Base-by-base conservation (phyloP, 345 rosid genomes). In the Psidium friedrichsthalianum region DNA sequence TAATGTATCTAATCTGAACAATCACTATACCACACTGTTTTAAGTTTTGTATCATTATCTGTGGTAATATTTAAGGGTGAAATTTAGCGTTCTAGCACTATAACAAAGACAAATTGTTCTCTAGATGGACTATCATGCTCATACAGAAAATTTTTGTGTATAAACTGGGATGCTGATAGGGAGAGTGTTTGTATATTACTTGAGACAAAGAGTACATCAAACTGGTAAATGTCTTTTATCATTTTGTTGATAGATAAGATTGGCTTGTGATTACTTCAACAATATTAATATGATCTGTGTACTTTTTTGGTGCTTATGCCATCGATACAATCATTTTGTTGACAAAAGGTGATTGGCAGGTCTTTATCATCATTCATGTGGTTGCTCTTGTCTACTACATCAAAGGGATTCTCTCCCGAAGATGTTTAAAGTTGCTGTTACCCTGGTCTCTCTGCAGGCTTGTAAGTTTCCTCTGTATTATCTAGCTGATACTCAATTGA, bases 401-500 rank as follows among this genome's bases (percentile, higher is more conserved):
- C 88, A 98, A 93, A 90, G 99, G 99, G 86, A 91, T 92, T 86
- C 98, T 98, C 85, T 91, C 99, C 97, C 97, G 44, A 94, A 89
- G 90, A 95, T 98, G 99, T 98, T 94, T 90, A 96, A 93, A 93
- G 94, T 95, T 57, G 99, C 97, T 55, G 99, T 95, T 82, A 94
- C 97, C 55, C 97, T 98, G 88, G 98, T 98, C 89, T 96, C 78
- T 92, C 98, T 82, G 87, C 94, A 87, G 99, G 99, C 95, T 86
- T 95, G 99, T 98, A 94, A 93, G 98, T 83, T 87, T 90, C 86
- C 88, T 40, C 89, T 44, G 83, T 82, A 82, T 86, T 84, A 85
- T 87, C 21, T 86, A 84, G 82, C 51, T 51, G 76, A 51, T 4
- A 7, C 83, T 8, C 11, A 52, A 51, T 52, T 29, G 84, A 52